Conservation (phyloP, 148 eudicot species). For the Rhododendron simsii region DNA sequence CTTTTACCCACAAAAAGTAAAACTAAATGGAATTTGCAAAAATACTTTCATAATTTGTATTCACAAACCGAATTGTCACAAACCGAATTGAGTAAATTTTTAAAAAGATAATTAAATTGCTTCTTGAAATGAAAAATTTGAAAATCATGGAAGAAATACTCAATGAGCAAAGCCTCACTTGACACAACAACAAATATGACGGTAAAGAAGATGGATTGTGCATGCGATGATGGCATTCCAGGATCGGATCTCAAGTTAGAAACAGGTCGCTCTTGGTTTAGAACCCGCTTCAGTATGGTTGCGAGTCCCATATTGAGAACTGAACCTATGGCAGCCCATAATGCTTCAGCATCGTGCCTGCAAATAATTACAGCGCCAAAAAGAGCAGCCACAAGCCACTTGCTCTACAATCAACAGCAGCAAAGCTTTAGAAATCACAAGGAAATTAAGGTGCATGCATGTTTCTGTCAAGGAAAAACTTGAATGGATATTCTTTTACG, state of each 20-base stretch:
- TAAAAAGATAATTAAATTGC: background rate
- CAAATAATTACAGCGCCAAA: constrained; percentile 42
- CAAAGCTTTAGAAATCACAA: background rate
- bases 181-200: constrained; percentile 44
- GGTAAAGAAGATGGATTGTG: constrained; percentile 65
- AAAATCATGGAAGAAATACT: background rate
- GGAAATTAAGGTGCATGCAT: background rate
- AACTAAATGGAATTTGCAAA: background rate
- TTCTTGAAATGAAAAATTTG: too few species aligned
- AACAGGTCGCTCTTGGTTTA: constrained; percentile 82
- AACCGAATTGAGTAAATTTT: background rate
- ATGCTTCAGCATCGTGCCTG: constrained; percentile 80
- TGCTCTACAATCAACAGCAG: constrained; percentile 54
- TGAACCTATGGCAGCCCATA: constrained; percentile 78
- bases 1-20: background rate
- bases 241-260: constrained; percentile 59
- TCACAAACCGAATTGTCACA: background rate
- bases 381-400: constrained; percentile 59
- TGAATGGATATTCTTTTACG: background rate
- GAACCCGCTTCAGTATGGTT: constrained; percentile 41
- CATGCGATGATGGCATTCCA: constrained; percentile 97
- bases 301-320: constrained; percentile 49
- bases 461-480: background rate
- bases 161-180: constrained; percentile 27
- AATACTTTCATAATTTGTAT: too few species aligned